Evolutionary conservation across 176 grass and related monocot genomes (phyloP).

Genomic region (Poa pratensis): DNA sequence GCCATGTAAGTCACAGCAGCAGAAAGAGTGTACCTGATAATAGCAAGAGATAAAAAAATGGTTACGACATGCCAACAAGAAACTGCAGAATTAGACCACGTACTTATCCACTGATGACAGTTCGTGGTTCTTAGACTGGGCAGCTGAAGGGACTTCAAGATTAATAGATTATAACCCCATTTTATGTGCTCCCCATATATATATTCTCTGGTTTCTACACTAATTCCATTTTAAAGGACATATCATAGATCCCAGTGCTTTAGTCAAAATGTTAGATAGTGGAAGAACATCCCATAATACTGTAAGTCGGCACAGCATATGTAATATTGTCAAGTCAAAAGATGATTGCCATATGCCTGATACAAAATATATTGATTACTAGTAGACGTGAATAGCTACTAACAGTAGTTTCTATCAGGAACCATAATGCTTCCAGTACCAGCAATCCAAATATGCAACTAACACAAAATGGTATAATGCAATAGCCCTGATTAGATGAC

Average conservation of each 20-base stretch:
- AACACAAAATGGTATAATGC: neutral
- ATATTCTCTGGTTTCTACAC: constrained; percentile 31
- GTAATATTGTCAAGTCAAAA: neutral
- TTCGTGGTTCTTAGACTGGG: neutral
- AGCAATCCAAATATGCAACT: constrained; percentile 6
- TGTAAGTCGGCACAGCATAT: neutral
- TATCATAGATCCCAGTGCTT: neutral
- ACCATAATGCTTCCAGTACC: constrained; percentile 1
- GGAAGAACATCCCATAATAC: neutral
- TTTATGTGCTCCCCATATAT: neutral
- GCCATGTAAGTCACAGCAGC: constrained; percentile 94
- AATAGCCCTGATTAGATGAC: constrained; percentile 2
- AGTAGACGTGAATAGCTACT: no score
- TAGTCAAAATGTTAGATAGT: neutral
- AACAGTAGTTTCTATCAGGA: neutral
- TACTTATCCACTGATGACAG: neutral
- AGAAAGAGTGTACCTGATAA: constrained; percentile 89
- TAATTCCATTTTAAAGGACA: neutral
- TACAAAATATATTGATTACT: neutral
- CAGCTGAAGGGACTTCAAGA: neutral
- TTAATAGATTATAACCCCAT: neutral
- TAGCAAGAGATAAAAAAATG: constrained; percentile 32
- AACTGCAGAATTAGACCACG: neutral
- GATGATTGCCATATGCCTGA: neutral
- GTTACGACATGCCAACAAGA: neutral